Conservation (phyloP, 257 asterid species). For the Avicennia marina region DNA sequence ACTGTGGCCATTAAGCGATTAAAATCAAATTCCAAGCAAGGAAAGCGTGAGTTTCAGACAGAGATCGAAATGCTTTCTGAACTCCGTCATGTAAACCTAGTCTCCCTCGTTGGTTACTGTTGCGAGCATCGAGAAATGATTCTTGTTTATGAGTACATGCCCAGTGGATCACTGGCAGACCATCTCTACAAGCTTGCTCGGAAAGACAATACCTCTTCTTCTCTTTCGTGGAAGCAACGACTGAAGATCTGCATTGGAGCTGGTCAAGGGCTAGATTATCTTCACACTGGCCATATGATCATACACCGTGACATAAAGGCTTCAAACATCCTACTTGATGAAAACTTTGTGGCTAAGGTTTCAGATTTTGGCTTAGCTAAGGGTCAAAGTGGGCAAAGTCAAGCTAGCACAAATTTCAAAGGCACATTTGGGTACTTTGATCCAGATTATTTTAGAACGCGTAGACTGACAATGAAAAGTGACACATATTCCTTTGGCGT, state of each 20-base stretch:
- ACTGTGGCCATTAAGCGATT: conserved; percentile 64
- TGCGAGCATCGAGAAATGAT: conserved; percentile 72
- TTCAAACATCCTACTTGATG: conserved; percentile 67
- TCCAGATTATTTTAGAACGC: conserved; percentile 33
- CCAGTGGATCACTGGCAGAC: conserved; percentile 64
- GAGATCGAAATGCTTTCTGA: conserved; percentile 73
- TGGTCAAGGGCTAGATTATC: conserved; percentile 61
- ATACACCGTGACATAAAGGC: conserved; percentile 74
- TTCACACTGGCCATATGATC: conserved; percentile 56
- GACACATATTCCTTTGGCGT: conserved; percentile 53
- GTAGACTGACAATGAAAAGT: conserved; percentile 37
- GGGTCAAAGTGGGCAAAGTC: conserved; percentile 23
- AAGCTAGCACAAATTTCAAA: conserved; percentile 31
- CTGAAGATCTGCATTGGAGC: conserved; percentile 65
- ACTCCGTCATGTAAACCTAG: conserved; percentile 69
- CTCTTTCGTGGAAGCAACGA: conserved; percentile 51
- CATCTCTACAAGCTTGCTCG: conserved; percentile 40
- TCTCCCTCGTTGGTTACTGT: conserved; percentile 72
- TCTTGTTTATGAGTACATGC: conserved; percentile 81
- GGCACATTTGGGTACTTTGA: conserved; percentile 51
- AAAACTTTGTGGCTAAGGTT: conserved; percentile 64
- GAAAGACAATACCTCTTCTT: neutral
- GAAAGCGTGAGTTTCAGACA: conserved; percentile 58
- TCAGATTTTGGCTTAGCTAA: conserved; percentile 55
- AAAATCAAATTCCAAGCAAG: conserved; percentile 62